Evolutionary conservation across 345 rosid species (phyloP), one percentile per base, ranked within the genome.

Genomic region (Lumnitzera littorea): DNA sequence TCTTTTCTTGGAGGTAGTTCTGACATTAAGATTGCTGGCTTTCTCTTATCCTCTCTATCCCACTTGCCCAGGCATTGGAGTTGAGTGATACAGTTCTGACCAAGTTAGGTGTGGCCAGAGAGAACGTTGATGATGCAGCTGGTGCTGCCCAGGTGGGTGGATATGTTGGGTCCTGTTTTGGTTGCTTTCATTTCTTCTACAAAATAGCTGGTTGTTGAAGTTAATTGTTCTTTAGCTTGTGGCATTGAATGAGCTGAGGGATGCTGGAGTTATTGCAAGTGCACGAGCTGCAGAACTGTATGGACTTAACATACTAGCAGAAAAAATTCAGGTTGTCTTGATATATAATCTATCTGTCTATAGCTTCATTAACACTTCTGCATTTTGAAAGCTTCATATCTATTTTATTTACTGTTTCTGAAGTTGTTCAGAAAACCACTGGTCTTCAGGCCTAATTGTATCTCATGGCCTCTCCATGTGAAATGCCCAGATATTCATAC

Each of bases 241-340:
- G 57, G 83, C 91, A 51, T 59, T 60, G 54, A 80, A 72, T 46
- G 62, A 67, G 58, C 70, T 75, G 63, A 72, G 73, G 58, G 90
- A 87, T 62, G 81, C 85, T 47, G 95, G 88, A 48, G 91, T 78
- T 12, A 64, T 89, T 25, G 95, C 96, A 3, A 83, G 90, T 56
- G 80, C 80, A 51, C 84, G 87, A 70, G 96, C 95, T 56, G 82
- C 91, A 9, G 83, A 83, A 62, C 71, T 90, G 14, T 90, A 90
- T 69, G 95, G 91, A 47, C 86, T 90, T 15, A 74, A 78, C 31
- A 62, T 90, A 31, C 84, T 84, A 31, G 82, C 95, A 6, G 82
- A 82, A 63, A 79, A 68, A 46, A 74, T 85, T 62, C 95, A 87
- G 85, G 87, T 66, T 61, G 65, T 50, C 48, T 62, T 10, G 55